Evolutionary conservation across 1,284 basidiomycete species (phyloP), one percentile per base, ranked within the genome.

Genomic region (Neolentinus lepideus): DNA sequence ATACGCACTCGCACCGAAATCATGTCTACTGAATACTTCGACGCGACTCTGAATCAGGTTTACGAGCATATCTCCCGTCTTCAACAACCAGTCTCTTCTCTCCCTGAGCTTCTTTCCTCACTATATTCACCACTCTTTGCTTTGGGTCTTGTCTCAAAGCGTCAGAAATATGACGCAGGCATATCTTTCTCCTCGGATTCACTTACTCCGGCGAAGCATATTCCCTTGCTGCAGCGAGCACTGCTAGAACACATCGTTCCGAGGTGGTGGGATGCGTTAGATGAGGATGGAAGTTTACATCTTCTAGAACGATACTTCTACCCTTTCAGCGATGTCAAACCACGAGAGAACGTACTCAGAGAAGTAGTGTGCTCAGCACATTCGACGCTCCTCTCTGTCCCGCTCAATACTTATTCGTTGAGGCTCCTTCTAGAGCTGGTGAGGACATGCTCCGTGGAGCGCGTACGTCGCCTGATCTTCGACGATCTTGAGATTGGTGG

Each of bases 231-330:
- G 16, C 90, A 93, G 64, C 72, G 75, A 38, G 75, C 72, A 11
- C 65, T 93, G n/a, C 64, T 93, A 21, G 78, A 81, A 58, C 73
- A 80, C 57, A 72, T 91, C 36, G 66, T 83, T 2, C 88, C 89
- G 0, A 78, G 81, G 22, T 94, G 92, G 88, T 78, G 83, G 46
- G 64, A 70, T 0, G 61, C 68, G 0, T 71, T 94, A n/a, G 64
- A 67, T 22, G 80, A 86, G 52, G 69, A 78, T 27, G 66, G 74
- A 12, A 68, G 71, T 14, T 68, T 69, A 22, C 58, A 67, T 1
- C 67, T 89, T 3, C 60, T 81, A 4, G 75, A 81, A 52, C 83
- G 87, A 59, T 89, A 83, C 66, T 88, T 92, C 65, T 83, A 82
- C 63, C 89, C 38, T 16, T 21, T 43, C 89, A 2, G 80, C 84